Base-by-base conservation (phyloP, 805 yeast species). In the Suhomyces xylopsoci region DNA sequence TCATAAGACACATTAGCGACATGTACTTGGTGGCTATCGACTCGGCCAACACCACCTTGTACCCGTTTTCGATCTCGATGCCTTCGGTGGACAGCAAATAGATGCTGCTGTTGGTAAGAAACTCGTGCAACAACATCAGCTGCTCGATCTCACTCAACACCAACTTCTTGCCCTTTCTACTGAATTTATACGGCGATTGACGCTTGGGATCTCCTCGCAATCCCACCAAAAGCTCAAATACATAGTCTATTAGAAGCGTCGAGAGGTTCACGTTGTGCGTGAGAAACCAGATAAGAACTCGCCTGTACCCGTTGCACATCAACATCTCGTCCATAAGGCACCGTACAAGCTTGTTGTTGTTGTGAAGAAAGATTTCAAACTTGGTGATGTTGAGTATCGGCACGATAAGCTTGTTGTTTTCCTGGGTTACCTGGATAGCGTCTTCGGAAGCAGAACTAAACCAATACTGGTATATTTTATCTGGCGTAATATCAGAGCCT, bases 121-220 rank as follows among this genome's bases (percentile, higher is more conserved):
- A 84, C 63, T 85, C 90, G 67, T 86, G 91, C 36, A 88, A 64
- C 12, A 88, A 62, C 90, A 86, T 84, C 57, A 81, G 79, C 55
- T 70, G 75, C 59, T 87, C 93, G 47, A 84, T 74, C 9, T 78
- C 81, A 14, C 87, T 80, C 34, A 87, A 66, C 4, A 66, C 70
- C 19, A 87, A 55, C 36, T 55, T 49, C 0, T 69, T 51, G 0
- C 91, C 92, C 56, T 73, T 71, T 61, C 93, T 74, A 8, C 88
- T 81, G 59, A 84, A 83, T 12, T 64, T 60, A 53, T 73, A 71
- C 54, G 58, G 65, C n/a, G 48, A 41, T 9, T 58, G 58, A 19
- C 62, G 58, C 6, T 53, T 49, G 10, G 60, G 58, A n/a, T 57
- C 57, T 0, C 90, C 90, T 54, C 91, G 70, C n/a, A 73, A 56